Evolutionary conservation across 228 moss, liverwort and hornwort genomes (phyloP).

Genomic region (Sphagnum fallax): DNA sequence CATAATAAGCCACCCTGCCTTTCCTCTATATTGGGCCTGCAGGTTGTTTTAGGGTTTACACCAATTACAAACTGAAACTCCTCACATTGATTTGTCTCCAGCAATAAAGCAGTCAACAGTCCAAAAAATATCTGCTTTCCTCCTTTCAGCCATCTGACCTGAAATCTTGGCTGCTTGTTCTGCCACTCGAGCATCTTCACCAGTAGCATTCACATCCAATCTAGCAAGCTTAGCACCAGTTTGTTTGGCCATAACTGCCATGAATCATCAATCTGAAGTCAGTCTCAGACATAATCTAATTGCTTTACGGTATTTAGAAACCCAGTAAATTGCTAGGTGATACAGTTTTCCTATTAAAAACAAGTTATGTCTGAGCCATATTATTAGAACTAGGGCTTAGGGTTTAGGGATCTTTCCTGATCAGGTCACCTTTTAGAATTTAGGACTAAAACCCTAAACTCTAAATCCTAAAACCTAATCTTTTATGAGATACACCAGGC

Average conservation of each 20-base stretch:
- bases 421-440: no score
- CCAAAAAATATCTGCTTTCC: background rate
- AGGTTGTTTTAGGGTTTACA: background rate
- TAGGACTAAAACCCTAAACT: no score
- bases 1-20: background rate
- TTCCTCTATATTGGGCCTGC: slow-evolving; percentile 4
- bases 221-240: slow-evolving; percentile 88
- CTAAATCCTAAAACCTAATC: no score
- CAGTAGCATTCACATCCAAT: slow-evolving; percentile 44
- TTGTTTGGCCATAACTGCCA: slow-evolving; percentile 37
- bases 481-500: slow-evolving; percentile 5
- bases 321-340: background rate
- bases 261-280: no score
- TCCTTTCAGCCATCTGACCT: background rate
- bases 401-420: no score
- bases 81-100: background rate
- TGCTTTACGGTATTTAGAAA: background rate
- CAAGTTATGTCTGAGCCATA: no score
- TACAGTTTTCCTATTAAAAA: background rate
- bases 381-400: background rate
- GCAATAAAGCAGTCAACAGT: background rate
- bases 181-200: slow-evolving; percentile 60
- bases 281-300: no score
- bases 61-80: background rate
- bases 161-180: slow-evolving; percentile 46